Base-by-base conservation (phyloP, 345 rosid species). In the thale cress (Arabidopsis thaliana) region DNA sequence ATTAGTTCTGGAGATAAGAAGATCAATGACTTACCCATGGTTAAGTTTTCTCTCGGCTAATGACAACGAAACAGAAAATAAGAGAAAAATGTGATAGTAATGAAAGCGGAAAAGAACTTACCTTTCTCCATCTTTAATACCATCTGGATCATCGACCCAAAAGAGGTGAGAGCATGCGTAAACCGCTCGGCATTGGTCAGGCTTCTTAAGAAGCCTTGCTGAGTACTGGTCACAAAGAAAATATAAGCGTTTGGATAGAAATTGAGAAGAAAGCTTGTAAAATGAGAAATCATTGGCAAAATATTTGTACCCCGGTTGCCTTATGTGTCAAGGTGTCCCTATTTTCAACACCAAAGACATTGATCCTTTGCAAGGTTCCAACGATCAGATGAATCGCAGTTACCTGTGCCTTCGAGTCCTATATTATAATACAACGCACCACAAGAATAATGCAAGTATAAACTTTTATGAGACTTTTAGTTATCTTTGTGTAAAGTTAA, bases 101-200 rank as follows among this genome's bases (percentile, higher is more conserved):
- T 32, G 64, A 30, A 37, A 71, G 20, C 12, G 32, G 50, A 45
- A 11, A 14, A 22, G 25, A 10, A 44, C 60, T 57, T 51, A 93
- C 98, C 97, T 89, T 80, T 93, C 98, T 58, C 93, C 98, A 69
- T 91, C 93, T 82, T 80, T 88, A 61, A 85, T 67, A 70, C 87
- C 89, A 69, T 83, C 91, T 16, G 67, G 82, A 81, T 80, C 87
- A 65, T 93, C 89, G 11, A 87, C 85, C 98, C 98, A 93, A 67
- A 93, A 93, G 64, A 93, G 96, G 81, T 91, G 97, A 33, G 98
- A 87, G 75, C 97, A 93, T 57, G 95, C 91, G 65, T 85, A 93
- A 67, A 91, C 97, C 1, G 97, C 97, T 87, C 96, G 86, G 76
- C 98, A 89, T 69, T 93, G 98, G 81, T 93, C 98, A 74, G 92